Conservation (phyloP, 805 yeast species). For the Cyberlindnera misumaiensis region DNA sequence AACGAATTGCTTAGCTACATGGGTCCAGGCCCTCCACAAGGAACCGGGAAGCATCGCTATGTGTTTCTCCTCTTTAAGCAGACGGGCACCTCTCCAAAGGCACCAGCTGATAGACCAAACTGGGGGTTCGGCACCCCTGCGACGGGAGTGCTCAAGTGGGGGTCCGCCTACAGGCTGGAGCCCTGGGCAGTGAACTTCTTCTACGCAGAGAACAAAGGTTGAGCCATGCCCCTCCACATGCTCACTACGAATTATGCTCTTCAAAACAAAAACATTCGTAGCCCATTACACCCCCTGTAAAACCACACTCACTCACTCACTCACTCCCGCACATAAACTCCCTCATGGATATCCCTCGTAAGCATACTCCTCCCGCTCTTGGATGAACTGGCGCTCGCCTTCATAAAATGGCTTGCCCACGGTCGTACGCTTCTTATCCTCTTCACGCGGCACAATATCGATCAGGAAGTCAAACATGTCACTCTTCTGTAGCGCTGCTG, state of each 20-base stretch:
- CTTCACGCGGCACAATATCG: slow-evolving; percentile 91
- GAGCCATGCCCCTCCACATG: slow-evolving; percentile 1
- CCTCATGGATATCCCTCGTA: no score
- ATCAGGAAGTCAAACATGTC: slow-evolving; percentile 97
- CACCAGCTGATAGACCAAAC: slow-evolving; percentile 50
- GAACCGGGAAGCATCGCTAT: slow-evolving; percentile 83
- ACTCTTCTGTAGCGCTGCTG: slow-evolving; percentile 87
- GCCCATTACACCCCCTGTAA: no score
- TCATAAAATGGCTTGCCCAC: background rate
- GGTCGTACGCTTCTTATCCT: slow-evolving; percentile 30
- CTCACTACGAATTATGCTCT: no score
- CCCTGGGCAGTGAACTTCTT: slow-evolving; percentile 79
- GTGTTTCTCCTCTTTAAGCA: slow-evolving; percentile 72
- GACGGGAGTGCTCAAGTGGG: slow-evolving; percentile 72
- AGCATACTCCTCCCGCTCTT: background rate
- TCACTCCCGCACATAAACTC: no score
- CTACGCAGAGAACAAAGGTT: slow-evolving; percentile 54
- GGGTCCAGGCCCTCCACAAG: slow-evolving; percentile 90
- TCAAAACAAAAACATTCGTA: slow-evolving; percentile 1
- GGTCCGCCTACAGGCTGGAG: slow-evolving; percentile 50
- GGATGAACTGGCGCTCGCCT: background rate
- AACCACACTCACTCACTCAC: no score
- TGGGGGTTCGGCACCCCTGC: slow-evolving; percentile 90
- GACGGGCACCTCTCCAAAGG: slow-evolving; percentile 26
- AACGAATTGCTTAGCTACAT: slow-evolving; percentile 46